Conservation (phyloP, 352 stramenopile genomes). For the Plasmopara halstedii region DNA sequence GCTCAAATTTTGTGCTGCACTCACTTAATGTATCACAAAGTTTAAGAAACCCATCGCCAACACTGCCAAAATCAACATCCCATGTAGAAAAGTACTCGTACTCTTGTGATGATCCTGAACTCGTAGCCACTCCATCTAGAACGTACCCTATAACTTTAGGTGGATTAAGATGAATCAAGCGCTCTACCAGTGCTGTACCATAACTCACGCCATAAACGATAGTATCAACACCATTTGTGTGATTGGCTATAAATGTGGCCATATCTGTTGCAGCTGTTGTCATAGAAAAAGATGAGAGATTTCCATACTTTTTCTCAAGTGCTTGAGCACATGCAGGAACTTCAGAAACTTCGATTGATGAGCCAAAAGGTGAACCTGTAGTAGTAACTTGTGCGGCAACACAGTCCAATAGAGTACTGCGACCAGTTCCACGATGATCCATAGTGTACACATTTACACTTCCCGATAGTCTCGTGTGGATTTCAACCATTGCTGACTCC, state of each 20-base stretch:
- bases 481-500: constrained; percentile 28
- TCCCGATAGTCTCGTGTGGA: constrained; percentile 21
- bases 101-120: constrained; percentile 21
- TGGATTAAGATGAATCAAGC: constrained; percentile 38
- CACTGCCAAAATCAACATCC: constrained; percentile 30
- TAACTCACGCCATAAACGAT: constrained; percentile 46
- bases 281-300: constrained; percentile 37
- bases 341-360: constrained; percentile 14
- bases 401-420: constrained; percentile 34
- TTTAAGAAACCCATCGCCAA: constrained; percentile 27
- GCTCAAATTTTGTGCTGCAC: constrained; percentile 17
- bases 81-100: constrained; percentile 31
- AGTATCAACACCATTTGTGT: constrained; percentile 13
- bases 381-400: constrained; percentile 29
- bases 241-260: constrained; percentile 24
- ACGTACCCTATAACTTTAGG: constrained; percentile 36
- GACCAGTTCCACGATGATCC: constrained; percentile 43
- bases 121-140: constrained; percentile 35
- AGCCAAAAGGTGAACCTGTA: constrained; percentile 23
- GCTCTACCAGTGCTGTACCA: constrained; percentile 37
- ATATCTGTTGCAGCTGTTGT: constrained; percentile 38
- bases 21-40: constrained; percentile 12
- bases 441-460: constrained; percentile 50
- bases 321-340: constrained; percentile 32
- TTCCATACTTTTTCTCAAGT: constrained; percentile 31